Evolutionary conservation across 345 rosid genomes (phyloP), one percentile per base, ranked within the genome.

Genomic region (Acer yangbiense): DNA sequence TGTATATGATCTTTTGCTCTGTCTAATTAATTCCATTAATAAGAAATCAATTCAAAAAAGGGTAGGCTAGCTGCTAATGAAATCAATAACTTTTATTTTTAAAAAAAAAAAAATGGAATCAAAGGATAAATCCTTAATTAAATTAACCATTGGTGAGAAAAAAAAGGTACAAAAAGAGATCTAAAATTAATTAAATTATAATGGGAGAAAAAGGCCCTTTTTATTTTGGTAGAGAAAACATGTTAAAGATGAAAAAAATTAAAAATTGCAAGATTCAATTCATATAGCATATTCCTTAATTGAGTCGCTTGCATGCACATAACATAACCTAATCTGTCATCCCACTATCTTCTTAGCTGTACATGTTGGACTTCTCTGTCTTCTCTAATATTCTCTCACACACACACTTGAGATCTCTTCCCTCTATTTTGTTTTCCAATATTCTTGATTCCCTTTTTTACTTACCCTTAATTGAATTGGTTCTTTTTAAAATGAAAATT

Each of bases 311-410:
- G 48, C 57, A 61, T 73, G 21, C 46, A 43, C 10, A 9, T 43
- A 52, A 61, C 25, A 14, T 46, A 62, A 43, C 76, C 21, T 23
- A 14, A 61, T 61, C 68, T 8, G 76, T 14, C 57, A 20, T 12
- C n/a, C 68, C 76, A 61, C 68, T 44, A n/a, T 63, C 16, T 62
- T 20, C 14, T 73, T 61, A 25, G 76, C 76, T 73, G 69, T 73
- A 25, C 64, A 9, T 73, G 58, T 73, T 62, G 57, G 76, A 73
- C 60, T 44, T 35, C 39, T 35, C 39, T 4, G 39, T 35, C 6
- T 54, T 17, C 46, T 39, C 25, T 67, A 20, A 44, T 57, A 18
- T 50, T 60, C 55, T 21, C 35, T 58, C 11, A 6, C n/a, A 4
- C 32, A 1, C 41, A 25, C 20, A 48, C 2, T 48, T 69, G 39